Evolutionary conservation across 2,329 filamentous ascomycete species (phyloP), one percentile per base, ranked within the genome.

Genomic region (Aspergillus novoparasiticus): DNA sequence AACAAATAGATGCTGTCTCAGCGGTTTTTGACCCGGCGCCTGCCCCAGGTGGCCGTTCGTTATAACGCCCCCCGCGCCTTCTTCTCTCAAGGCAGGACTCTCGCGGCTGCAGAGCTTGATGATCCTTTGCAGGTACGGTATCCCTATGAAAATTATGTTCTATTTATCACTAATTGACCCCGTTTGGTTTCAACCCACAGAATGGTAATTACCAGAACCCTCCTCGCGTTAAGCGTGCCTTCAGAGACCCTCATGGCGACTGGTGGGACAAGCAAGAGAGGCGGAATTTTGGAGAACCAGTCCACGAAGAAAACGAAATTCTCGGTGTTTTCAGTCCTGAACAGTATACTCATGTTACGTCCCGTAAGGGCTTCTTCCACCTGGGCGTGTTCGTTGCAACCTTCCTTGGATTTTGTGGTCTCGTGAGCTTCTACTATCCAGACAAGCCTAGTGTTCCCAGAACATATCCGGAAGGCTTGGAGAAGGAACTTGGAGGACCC

Each of bases 251-350:
- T 41, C 87, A 98, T 78, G 94, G 81, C 76, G 89, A 92, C 76
- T 99, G 93, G 93, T 98, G 93, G 92, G 94, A 99, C 81, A 91
- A 93, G 80, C 95, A 99, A 82, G 95, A 98, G 80, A 90, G 94
- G 77, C 89, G 95, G 74, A 98, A 99, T 85, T 98, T 92, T 78
- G 94, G 94, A 80, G 96, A 99, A 81, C 92, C 94, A 14, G 88
- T 96, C 58, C 94, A 99, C 80, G 96, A 99, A 81, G 95, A 99
- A 79, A 91, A 97, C 80, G 96, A 99, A 78, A 86, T 93, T 62
- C 85, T 98, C 62, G 94, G 93, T 71, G 90, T 97, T 68, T 94
- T 99, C 81, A 90, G 92, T 57, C 88, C 93, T 2, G 89, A 95
- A 78, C 90, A 94, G 73, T 98, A 99, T 83, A 95, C 89, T 61